A percentile compares a stretch with the other conserved stretches of the same genome.
Evolutionary conservation across 164 flowering plant genomes (phyloP).

Genomic region (Sedum album): DNA sequence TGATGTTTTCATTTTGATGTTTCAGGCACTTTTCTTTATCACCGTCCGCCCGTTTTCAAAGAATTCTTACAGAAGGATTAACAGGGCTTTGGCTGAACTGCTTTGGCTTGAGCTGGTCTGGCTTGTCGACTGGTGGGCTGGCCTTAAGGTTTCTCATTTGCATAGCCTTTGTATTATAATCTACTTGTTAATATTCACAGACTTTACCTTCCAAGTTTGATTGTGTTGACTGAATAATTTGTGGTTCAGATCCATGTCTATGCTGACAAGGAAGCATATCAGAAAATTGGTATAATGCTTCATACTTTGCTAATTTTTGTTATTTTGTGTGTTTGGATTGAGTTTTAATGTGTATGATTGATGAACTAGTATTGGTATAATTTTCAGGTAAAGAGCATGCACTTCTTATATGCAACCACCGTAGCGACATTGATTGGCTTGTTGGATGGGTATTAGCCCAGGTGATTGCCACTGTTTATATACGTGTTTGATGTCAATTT

Average conservation of each 20-base stretch:
- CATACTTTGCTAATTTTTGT: background rate
- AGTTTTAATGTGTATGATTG: background rate
- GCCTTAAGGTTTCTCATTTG: conserved; percentile 38
- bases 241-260: conserved; percentile 2
- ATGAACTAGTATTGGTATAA: conserved; percentile 7
- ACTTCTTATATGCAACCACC: conserved; percentile 56
- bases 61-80: conserved; percentile 55
- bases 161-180: background rate
- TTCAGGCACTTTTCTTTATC: conserved; percentile 43
- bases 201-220: background rate
- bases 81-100: conserved; percentile 46
- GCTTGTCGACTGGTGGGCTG: conserved; percentile 78
- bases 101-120: conserved; percentile 67
- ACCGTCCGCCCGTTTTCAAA: conserved; percentile 49
- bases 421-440: too few relatives aligned
- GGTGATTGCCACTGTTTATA: conserved; percentile 40
- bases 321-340: background rate
- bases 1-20: too few relatives aligned
- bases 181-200: background rate
- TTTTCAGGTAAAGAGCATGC: conserved; percentile 72
- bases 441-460: too few relatives aligned
- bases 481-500: background rate
- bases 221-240: background rate
- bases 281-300: background rate
- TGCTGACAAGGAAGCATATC: background rate